Evolutionary conservation across 805 yeast species (phyloP), one percentile per base, ranked within the genome.

Genomic region (Yarrowia yakushimensis): DNA sequence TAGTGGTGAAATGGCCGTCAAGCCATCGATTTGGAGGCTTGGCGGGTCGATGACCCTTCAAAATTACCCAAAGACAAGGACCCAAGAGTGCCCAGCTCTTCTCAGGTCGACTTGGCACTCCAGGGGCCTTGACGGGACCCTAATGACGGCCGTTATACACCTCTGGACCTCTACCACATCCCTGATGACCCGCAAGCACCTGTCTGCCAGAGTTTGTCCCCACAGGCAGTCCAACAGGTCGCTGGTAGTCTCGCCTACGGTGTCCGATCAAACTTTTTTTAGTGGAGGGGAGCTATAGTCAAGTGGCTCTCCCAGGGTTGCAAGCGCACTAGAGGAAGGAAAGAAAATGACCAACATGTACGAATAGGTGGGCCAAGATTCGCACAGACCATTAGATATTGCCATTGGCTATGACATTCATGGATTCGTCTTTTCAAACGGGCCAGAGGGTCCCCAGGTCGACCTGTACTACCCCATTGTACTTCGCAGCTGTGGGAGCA

Each of bases 81-180:
- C 36, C 6, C 30, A n/a, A 52, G 43, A 43, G 34, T 52, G 59
- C 59, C 59, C 18, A 52, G 59, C 59, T 52, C 59, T 34, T 52
- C 59, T 43, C 42, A 15, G 1, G 5, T 7, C 22, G 43, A 34
- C 59, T 52, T 52, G 59, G 59, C 59, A 33, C 55, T 31, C 39
- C 31, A 31, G 9, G 54, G 55, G 27, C 37, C 37, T 15, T 39
- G 20, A 41, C n/a, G n/a, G n/a, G n/a, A n/a, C 11, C 20, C 5
- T 25, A 17, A 20, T 23, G 20, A 20, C 12, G 42, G 25, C 42
- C 18, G 13, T 17, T 20, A 4, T 42, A 42, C 22, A 11, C 42
- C 42, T 18, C 27, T 25, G 27, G 8, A 25, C 27, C 33, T 30
- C 33, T 12, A 7, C 33, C 12, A 30, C 33, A 30, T 5, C 8